These are phyloP conservation scores for Pyrenochaeta sp. DNA, from an alignment of 2,329 filamentous ascomycete genomes.

Conservation along the genomic window DNA sequence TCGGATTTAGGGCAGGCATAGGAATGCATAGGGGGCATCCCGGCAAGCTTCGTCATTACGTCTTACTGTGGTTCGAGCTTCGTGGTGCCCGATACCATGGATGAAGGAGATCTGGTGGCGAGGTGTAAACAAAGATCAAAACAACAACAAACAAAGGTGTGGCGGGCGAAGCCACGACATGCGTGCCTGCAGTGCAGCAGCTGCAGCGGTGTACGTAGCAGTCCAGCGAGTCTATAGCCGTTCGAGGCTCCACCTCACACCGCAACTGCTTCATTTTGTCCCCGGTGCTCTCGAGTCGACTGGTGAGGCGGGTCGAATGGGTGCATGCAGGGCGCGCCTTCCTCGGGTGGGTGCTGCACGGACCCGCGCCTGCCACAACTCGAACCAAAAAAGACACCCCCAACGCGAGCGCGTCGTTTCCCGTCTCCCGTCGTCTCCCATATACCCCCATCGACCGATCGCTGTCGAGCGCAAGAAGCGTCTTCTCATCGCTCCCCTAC, in stretches of 20 bases:
- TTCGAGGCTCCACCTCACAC: not conserved
- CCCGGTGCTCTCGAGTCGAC: slow-evolving; percentile 20
- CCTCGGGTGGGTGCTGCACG: slow-evolving; percentile 15
- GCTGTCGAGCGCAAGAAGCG: slow-evolving; percentile 33
- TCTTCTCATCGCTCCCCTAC: slow-evolving; percentile 30
- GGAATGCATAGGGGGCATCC: slow-evolving; percentile 15
- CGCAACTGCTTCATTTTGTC: slow-evolving; percentile 25
- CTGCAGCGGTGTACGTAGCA: not conserved
- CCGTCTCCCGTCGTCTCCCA: slow-evolving; percentile 34
- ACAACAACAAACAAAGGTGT: slow-evolving; percentile 2
- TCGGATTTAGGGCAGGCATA: slow-evolving; percentile 13
- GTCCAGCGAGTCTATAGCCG: slow-evolving; percentile 2
- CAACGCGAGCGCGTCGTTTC: slow-evolving; percentile 37
- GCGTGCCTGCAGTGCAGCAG: slow-evolving; percentile 17
- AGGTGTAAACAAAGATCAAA: not conserved
- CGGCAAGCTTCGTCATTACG: slow-evolving; percentile 8
- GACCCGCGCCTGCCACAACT: slow-evolving; percentile 17
- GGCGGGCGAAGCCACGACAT: slow-evolving; percentile 4
- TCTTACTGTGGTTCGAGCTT: slow-evolving; percentile 15
- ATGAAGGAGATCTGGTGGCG: not conserved
- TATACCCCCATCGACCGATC: slow-evolving; percentile 31
- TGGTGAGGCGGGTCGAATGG: slow-evolving; percentile 27
- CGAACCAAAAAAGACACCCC: slow-evolving; percentile 30
- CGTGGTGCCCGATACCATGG: slow-evolving; percentile 18
- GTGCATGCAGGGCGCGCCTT: slow-evolving; percentile 22